Evolutionary conservation across 148 eudicot species (phyloP).

Genomic region (Linanthus parryae): DNA sequence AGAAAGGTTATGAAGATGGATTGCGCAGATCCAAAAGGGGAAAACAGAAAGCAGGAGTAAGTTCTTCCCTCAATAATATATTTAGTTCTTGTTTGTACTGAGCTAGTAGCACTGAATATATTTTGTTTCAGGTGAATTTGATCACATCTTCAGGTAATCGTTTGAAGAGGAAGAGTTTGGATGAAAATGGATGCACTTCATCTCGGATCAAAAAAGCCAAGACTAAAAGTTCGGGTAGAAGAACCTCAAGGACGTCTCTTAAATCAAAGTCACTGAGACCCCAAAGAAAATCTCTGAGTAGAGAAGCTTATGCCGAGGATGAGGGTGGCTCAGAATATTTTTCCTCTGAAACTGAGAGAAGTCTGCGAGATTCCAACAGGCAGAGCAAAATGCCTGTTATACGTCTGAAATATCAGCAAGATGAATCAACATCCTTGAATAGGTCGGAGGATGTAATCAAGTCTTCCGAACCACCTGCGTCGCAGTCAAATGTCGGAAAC

Average conservation of each 20-base stretch:
- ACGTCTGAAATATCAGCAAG: constrained; percentile 16
- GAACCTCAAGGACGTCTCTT: constrained; percentile 34
- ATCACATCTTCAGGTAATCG: constrained; percentile 54
- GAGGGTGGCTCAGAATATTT: constrained; percentile 46
- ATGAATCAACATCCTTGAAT: constrained; percentile 19
- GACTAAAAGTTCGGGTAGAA: constrained; percentile 29
- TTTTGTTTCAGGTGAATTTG: constrained; percentile 41
- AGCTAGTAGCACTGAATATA: constrained; percentile 15
- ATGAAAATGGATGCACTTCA: constrained; percentile 41
- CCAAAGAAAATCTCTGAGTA: constrained; percentile 50
- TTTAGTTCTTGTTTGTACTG: constrained; percentile 5
- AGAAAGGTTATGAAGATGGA: constrained; percentile 31
- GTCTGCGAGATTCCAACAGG: constrained; percentile 24
- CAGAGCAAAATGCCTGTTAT: constrained; percentile 24
- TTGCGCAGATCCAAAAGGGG: constrained; percentile 75
- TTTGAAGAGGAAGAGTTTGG: constrained; percentile 52
- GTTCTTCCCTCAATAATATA: constrained; percentile 5
- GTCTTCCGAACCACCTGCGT: constrained; percentile 24
- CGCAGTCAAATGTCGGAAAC: constrained; percentile 24
- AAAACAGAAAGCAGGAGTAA: constrained; percentile 53
- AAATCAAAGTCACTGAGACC: constrained; percentile 56
- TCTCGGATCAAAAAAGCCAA: constrained; percentile 38
- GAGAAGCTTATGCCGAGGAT: constrained; percentile 47
- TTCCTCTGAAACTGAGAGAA: constrained; percentile 51
- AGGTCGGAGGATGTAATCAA: constrained; percentile 21